phyloP scores from a whole-genome alignment of 208 protist genomes.

The Acanthamoeba culbertsoni region DNA sequence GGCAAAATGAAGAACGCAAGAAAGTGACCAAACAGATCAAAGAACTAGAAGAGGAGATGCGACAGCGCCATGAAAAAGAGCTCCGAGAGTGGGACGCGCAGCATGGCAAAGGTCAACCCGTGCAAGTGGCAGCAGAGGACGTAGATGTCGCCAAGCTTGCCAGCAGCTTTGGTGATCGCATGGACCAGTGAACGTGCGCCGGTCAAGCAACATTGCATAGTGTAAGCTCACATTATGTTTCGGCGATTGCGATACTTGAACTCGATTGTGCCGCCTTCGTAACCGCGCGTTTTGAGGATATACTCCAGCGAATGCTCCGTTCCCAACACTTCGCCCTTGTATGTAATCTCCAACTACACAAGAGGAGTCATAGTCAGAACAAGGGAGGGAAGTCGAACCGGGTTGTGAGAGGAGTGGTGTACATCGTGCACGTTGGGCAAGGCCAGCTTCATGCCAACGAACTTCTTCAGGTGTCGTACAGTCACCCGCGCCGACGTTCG shows the following conservation, averaged over 20 bases:
- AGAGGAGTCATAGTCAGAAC: not conserved
- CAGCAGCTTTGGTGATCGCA: too few species aligned
- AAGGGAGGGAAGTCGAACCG: not conserved
- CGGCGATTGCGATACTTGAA: not conserved
- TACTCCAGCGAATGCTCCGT: constrained; percentile 26
- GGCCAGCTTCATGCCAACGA: constrained; percentile 9
- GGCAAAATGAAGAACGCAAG: too few species aligned
- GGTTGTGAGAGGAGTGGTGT: not conserved
- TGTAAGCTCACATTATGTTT: not conserved
- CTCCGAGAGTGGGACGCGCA: too few species aligned
- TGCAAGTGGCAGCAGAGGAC: too few species aligned
- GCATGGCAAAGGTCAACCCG: too few species aligned
- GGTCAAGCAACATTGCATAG: too few species aligned
- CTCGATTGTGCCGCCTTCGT: constrained; percentile 1
- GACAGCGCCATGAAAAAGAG: too few species aligned
- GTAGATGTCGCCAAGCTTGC: too few species aligned
- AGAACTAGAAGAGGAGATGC: too few species aligned
- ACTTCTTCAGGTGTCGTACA: constrained; percentile 38
- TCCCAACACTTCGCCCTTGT: not conserved
- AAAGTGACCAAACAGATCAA: too few species aligned
- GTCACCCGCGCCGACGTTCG: constrained; percentile 7
- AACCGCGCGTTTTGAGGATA: constrained; percentile 16
- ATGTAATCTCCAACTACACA: constrained; percentile 43
- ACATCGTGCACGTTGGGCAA: not conserved
- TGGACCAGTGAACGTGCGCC: too few species aligned